Evolutionary conservation across 176 grass and related monocot species (phyloP).

Genomic region (Puya raimondii): DNA sequence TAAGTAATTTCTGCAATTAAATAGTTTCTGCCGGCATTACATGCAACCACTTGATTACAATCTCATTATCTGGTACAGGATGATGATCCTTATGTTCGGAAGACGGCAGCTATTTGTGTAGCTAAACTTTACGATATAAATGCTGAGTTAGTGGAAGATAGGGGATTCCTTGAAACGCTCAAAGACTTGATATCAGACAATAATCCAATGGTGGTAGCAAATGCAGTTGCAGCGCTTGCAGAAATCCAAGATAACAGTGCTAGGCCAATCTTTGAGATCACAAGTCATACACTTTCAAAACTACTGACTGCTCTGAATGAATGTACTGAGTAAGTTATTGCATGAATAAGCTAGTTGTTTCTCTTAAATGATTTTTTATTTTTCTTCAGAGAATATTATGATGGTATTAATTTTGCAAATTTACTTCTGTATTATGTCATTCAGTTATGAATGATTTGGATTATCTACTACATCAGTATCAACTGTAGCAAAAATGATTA

Average conservation of each 20-base stretch:
- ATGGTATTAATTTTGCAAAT: neutral
- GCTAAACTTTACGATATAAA: conserved; percentile 99
- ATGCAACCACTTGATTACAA: neutral
- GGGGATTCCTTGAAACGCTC: conserved; percentile 87
- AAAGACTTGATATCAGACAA: conserved; percentile 98
- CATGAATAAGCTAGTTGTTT: neutral
- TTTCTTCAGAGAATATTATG: neutral
- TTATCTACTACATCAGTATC: neutral
- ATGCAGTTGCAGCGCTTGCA: conserved; percentile 96
- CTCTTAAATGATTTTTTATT: neutral
- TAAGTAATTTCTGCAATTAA: neutral
- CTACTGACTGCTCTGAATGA: conserved; percentile 97
- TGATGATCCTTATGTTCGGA: conserved; percentile 97
- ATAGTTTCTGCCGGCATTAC: neutral
- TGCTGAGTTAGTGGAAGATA: conserved; percentile 90
- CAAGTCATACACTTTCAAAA: conserved; percentile 90
- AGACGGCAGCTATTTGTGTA: conserved; percentile 98
- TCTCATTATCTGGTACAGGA: conserved; percentile 39
- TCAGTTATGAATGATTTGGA: neutral
- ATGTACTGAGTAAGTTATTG: conserved; percentile 81
- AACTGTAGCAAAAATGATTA: neutral
- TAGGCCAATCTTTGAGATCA: conserved; percentile 83
- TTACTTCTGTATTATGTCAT: neutral
- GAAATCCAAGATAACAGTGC: conserved; percentile 90
- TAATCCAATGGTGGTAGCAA: conserved; percentile 99